Evolutionary conservation across 148 eudicot genomes (phyloP).

Genomic region (Vaccinium vitisidaea): DNA sequence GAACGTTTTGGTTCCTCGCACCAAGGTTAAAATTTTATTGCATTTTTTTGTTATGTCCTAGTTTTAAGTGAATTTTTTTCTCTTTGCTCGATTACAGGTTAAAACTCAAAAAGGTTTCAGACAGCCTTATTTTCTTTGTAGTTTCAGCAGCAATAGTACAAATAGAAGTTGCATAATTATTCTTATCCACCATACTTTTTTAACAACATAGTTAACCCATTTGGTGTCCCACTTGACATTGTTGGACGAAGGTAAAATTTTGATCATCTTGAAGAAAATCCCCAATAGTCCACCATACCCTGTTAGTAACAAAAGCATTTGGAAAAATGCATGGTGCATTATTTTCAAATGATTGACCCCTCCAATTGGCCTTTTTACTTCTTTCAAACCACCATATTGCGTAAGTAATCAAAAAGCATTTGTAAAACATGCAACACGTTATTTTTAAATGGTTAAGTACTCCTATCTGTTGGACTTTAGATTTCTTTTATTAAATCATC

Average conservation of each 20-base stretch:
- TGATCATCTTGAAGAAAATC: background rate
- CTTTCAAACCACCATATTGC: background rate
- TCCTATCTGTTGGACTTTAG: background rate
- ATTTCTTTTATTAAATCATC: background rate
- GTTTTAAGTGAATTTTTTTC: background rate
- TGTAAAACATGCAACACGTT: background rate
- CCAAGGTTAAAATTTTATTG: slow-evolving; percentile 51
- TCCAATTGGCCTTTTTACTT: background rate
- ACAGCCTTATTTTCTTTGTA: background rate
- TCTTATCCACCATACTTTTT: background rate
- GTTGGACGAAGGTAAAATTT: background rate
- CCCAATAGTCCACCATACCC: background rate
- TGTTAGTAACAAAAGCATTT: background rate
- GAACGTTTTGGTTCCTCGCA: slow-evolving; percentile 84
- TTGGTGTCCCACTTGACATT: background rate
- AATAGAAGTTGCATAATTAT: background rate
- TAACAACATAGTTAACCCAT: background rate
- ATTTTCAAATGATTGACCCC: background rate
- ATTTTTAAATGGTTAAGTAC: background rate
- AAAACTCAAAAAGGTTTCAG: background rate
- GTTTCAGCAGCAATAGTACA: background rate
- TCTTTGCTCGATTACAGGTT: background rate
- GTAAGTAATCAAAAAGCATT: background rate
- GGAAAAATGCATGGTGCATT: background rate
- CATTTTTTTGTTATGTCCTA: slow-evolving; percentile 11